Conservation (phyloP, 2,329 filamentous ascomycete genomes). For the Trichoderma koningii region DNA sequence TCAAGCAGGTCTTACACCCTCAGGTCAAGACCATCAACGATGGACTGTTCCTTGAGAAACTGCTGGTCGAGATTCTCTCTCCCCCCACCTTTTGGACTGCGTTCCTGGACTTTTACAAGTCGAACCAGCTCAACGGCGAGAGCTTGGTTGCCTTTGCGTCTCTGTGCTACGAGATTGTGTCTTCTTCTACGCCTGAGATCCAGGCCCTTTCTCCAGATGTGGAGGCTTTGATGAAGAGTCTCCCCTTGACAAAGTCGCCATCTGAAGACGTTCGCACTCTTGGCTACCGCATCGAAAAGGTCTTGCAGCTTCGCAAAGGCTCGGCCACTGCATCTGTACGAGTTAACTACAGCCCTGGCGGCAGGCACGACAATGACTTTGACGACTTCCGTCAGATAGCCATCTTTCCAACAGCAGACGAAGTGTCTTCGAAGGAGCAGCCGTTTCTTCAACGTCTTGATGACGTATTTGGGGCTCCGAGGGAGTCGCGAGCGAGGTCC, state of each 20-base stretch:
- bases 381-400: conserved; percentile 60
- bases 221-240: conserved; percentile 33
- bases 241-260: conserved; percentile 34
- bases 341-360: conserved; percentile 52
- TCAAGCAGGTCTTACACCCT: conserved; percentile 19
- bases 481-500: conserved; percentile 42
- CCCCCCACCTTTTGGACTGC: conserved; percentile 29
- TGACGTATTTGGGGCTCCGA: conserved; percentile 48
- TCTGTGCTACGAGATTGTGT: conserved; percentile 30
- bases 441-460: conserved; percentile 59
- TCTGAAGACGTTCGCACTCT: conserved; percentile 33
- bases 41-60: conserved; percentile 25
- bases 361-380: conserved; percentile 74
- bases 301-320: conserved; percentile 38
- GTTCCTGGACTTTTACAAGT: conserved; percentile 9
- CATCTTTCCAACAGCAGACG: conserved; percentile 67
- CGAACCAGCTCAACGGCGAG: background rate
- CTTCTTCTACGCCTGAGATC: conserved; percentile 4
- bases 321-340: background rate
- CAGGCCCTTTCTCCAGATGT: conserved; percentile 29
- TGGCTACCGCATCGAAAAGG: conserved; percentile 45
- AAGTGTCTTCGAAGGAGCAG: conserved; percentile 55
- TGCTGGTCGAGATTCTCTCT: conserved; percentile 25
- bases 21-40: conserved; percentile 25
- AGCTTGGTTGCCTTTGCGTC: conserved; percentile 27